phyloP scores from a whole-genome alignment of 768 basidiomycete species.

The Collybia sordida region DNA sequence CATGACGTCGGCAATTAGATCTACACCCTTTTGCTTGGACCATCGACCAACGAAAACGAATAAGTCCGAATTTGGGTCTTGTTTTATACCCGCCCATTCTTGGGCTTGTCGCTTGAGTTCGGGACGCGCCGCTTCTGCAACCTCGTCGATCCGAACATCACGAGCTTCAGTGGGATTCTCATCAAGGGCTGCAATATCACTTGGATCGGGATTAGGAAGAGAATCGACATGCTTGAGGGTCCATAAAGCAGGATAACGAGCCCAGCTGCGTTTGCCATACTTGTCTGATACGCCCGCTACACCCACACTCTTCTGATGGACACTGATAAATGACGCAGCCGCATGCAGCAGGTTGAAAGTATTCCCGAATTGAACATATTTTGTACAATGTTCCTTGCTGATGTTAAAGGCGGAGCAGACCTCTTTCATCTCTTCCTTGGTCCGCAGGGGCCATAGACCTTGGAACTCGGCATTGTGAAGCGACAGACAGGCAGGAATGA shows the following conservation, averaged over 20 bases:
- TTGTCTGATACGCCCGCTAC: slow-evolving; percentile 98
- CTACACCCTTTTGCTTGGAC: slow-evolving; percentile 99
- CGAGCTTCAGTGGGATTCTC: slow-evolving; percentile 70
- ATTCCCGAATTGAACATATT: slow-evolving; percentile 98
- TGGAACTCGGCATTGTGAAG: slow-evolving; percentile 98
- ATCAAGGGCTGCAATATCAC: slow-evolving; percentile 90
- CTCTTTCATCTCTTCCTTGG: slow-evolving; percentile 98
- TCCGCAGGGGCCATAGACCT: slow-evolving; percentile 93
- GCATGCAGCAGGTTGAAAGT: slow-evolving; percentile 96
- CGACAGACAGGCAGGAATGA: slow-evolving; percentile 87
- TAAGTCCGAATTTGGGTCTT: slow-evolving; percentile 85
- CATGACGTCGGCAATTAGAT: slow-evolving; percentile 95
- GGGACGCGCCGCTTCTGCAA: slow-evolving; percentile 86
- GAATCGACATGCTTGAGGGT: slow-evolving; percentile 95
- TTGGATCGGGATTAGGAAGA: slow-evolving; percentile 92
- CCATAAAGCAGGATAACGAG: slow-evolving; percentile 94
- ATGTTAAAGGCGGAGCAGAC: slow-evolving; percentile 98
- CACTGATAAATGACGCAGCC: slow-evolving; percentile 88
- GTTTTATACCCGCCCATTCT: slow-evolving; percentile 92
- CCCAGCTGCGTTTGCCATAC: slow-evolving; percentile 96
- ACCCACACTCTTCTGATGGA: slow-evolving; percentile 90
- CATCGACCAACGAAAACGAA: slow-evolving; percentile 98
- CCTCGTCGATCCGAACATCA: slow-evolving; percentile 75
- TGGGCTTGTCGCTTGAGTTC: slow-evolving; percentile 91
- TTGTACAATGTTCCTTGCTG: slow-evolving; percentile 92